Conservation (phyloP, 2,329 filamentous ascomycete genomes). For the Calonectria fujianensis region DNA sequence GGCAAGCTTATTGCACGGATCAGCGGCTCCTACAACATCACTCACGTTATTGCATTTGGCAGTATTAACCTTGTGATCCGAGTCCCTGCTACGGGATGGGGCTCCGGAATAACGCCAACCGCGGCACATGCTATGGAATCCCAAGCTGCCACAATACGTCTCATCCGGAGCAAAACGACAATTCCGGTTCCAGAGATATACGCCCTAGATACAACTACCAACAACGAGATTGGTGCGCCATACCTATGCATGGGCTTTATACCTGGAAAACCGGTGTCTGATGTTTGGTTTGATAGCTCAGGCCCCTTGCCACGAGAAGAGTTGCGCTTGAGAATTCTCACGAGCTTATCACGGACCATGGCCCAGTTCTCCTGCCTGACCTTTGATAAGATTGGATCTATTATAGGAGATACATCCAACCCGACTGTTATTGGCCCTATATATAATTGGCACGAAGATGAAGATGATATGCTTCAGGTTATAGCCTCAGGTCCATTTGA, state of each 20-base stretch:
- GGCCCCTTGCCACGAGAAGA: neutral
- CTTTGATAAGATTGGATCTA: neutral
- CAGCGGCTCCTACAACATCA: conserved; percentile 14
- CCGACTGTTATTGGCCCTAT: neutral
- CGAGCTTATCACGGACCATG: conserved; percentile 5
- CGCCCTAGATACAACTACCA: conserved; percentile 1
- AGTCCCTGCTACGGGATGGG: conserved; percentile 28
- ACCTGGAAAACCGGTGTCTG: neutral
- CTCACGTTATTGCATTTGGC: conserved; percentile 23
- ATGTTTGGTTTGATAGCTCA: conserved; percentile 24
- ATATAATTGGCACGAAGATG: neutral
- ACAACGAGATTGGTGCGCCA: conserved; percentile 34
- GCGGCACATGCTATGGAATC: conserved; percentile 19
- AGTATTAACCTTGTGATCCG: conserved; percentile 26
- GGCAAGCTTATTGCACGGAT: neutral
- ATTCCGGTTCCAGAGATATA: conserved; percentile 28
- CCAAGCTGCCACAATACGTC: conserved; percentile 27
- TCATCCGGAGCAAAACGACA: conserved; percentile 19
- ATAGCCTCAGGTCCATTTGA: neutral
- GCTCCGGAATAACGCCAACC: neutral
- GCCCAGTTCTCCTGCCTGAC: neutral
- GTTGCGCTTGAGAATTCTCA: neutral
- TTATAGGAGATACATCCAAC: neutral
- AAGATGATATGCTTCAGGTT: neutral
- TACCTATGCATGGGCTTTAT: conserved; percentile 35